phyloP scores from a whole-genome alignment of 495 filamentous ascomycete genomes.

The Xylaria cubensis region DNA sequence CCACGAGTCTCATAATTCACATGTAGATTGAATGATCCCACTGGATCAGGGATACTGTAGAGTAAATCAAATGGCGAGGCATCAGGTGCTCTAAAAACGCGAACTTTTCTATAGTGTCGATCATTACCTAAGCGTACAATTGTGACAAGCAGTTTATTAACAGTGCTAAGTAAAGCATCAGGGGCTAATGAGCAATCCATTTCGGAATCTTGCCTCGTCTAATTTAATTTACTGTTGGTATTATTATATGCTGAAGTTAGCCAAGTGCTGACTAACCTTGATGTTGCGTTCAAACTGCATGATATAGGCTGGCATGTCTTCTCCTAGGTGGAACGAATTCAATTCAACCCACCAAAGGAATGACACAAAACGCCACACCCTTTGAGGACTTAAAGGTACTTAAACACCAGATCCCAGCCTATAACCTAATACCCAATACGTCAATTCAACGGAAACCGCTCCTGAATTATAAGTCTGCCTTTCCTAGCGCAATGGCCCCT shows the following conservation, averaged over 20 bases:
- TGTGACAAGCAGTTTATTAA: not conserved
- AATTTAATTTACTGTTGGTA: not conserved
- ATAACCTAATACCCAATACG: not conserved
- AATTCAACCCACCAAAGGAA: not conserved
- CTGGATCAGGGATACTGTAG: conserved; percentile 20
- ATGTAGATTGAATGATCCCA: conserved; percentile 22
- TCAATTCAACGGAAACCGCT: not conserved
- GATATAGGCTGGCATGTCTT: not conserved
- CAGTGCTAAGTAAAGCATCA: not conserved
- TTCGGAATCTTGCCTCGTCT: not conserved
- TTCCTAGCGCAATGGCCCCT: conserved; percentile 43
- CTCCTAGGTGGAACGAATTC: not conserved
- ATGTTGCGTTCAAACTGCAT: not conserved
- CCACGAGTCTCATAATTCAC: conserved; percentile 8
- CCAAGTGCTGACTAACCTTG: not conserved
- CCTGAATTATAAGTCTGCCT: not conserved
- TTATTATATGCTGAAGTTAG: not conserved
- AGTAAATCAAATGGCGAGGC: conserved; percentile 15
- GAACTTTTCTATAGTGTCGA: not conserved
- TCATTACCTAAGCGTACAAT: not conserved
- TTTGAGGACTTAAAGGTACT: not conserved
- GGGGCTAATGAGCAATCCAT: not conserved
- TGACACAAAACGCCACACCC: not conserved
- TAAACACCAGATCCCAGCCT: not conserved
- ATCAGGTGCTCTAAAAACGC: conserved; percentile 7